A percentile compares a stretch with the other conserved stretches of the same genome.
phyloP scores from a whole-genome alignment of 1,139 yeast species.

The Geotrichum restrictum region DNA sequence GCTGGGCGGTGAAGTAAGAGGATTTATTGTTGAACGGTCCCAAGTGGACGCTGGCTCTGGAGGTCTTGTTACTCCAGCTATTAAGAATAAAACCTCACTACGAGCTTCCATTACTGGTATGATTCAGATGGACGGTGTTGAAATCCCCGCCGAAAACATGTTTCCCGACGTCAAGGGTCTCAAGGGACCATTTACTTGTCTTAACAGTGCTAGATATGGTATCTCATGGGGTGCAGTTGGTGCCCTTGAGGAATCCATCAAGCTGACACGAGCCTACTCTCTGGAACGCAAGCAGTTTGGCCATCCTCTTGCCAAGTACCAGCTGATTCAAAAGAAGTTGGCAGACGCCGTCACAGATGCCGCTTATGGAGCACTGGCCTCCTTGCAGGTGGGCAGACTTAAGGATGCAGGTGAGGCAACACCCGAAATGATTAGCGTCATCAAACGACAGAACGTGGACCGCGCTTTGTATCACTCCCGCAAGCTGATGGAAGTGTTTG shows the following conservation, averaged over 20 bases:
- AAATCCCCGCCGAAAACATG: conserved; percentile 44
- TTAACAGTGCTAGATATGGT: conserved; percentile 45
- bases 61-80: conserved; percentile 42
- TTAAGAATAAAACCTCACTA: conserved; percentile 41
- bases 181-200: conserved; percentile 46
- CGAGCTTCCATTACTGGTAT: conserved; percentile 47
- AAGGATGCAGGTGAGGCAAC: conserved; percentile 41
- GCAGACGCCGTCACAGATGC: conserved; percentile 45
- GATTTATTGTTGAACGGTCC: conserved; percentile 42
- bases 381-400: conserved; percentile 44
- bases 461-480: conserved; percentile 41
- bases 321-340: conserved; percentile 44
- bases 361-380: conserved; percentile 42
- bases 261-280: conserved; percentile 40
- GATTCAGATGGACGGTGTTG: conserved; percentile 46
- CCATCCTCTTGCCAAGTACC: conserved; percentile 43
- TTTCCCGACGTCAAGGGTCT: conserved; percentile 42
- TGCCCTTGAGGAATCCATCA: conserved; percentile 43
- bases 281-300: conserved; percentile 44
- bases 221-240: conserved; percentile 48
- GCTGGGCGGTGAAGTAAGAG: conserved; percentile 44
- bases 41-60: conserved; percentile 34
- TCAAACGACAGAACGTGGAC: conserved; percentile 46
- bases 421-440: conserved; percentile 45
- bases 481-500: conserved; percentile 44